Evolutionary conservation across 1,284 basidiomycete species (phyloP), one percentile per base, ranked within the genome.

Genomic region (Cutaneotrichosporon sp.): DNA sequence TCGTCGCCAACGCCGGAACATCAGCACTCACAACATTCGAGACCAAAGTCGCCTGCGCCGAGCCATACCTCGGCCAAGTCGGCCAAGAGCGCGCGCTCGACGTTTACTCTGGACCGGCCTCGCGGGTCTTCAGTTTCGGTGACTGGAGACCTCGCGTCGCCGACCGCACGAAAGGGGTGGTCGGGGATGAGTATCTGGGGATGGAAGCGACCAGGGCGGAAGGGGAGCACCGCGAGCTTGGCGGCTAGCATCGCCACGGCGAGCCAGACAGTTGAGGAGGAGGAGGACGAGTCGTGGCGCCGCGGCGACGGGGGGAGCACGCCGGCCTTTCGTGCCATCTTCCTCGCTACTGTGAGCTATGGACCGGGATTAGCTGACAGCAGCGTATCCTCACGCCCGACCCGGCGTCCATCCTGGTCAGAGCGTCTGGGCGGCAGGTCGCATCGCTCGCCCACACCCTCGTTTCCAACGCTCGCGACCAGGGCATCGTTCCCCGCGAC

Each of bases 381-480:
- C 27, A 70, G n/a, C 83, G 90, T 1, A 85, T 93, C 32, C 87
- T 93, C 83, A 88, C 87, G 0, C 80, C 84, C 3, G 88, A 89
- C 61, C 82, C 88, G 0, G 76, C 79, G 11, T 88, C 87, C 55
- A 82, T 92, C 49, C 79, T 92, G 3, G 77, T 1, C 84, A 87
- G 61, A 78, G 82, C 48, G 84, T 84, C 6, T 84, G 84, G 12
- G 82, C 84, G 19, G 29, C 27, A 32, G 11, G 76, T 92, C 24
- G 81, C 82, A 0, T 74, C 74, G 37, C 78, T 90, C 4, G 88
- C 90, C 0, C 78, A 87, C 56, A 79, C 82, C 27, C 80, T 93
- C 5, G 82, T 93, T 19, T 78, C 78, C 50, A 84, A 81, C 45
- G 86, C 88, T 1, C 79, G 88, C 5, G 86, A 89, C 51, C 80